A percentile compares a stretch with the other conserved stretches of the same genome.
phyloP scores from a whole-genome alignment of 495 filamentous ascomycete species.

The Aspergillus carlsbadensis region DNA sequence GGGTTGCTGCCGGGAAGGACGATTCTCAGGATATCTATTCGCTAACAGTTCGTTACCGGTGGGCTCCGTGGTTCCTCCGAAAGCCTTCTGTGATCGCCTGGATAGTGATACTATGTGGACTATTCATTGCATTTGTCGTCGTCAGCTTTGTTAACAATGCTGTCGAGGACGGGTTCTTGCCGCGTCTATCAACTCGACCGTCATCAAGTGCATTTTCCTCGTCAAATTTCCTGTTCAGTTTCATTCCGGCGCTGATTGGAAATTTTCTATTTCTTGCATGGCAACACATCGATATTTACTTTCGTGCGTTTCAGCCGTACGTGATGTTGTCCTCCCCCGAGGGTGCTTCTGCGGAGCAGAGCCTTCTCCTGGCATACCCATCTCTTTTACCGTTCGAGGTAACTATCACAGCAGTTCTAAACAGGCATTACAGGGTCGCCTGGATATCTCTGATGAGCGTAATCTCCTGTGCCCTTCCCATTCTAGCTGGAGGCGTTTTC shows the following conservation, averaged over 20 bases:
- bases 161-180: conserved; percentile 66
- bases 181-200: conserved; percentile 60
- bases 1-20: conserved; percentile 30
- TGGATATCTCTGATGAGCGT: conserved; percentile 64
- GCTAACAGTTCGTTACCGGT: conserved; percentile 55
- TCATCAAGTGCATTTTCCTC: conserved; percentile 68
- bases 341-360: conserved; percentile 64
- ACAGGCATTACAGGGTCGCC: conserved; percentile 71
- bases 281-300: conserved; percentile 71
- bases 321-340: conserved; percentile 55
- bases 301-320: conserved; percentile 76
- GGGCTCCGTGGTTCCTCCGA: conserved; percentile 77
- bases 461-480: conserved; percentile 64
- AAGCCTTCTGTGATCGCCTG: conserved; percentile 62
- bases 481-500: conserved; percentile 77
- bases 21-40: conserved; percentile 44
- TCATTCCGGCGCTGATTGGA: conserved; percentile 74
- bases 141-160: conserved; percentile 75
- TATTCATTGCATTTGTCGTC: conserved; percentile 71
- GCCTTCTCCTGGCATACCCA: conserved; percentile 73
- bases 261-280: conserved; percentile 74
- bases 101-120: conserved; percentile 57
- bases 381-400: conserved; percentile 62
- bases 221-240: conserved; percentile 85
- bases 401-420: conserved; percentile 58